phyloP scores from a whole-genome alignment of 345 rosid genomes.

The Hirschfeldia incana region DNA sequence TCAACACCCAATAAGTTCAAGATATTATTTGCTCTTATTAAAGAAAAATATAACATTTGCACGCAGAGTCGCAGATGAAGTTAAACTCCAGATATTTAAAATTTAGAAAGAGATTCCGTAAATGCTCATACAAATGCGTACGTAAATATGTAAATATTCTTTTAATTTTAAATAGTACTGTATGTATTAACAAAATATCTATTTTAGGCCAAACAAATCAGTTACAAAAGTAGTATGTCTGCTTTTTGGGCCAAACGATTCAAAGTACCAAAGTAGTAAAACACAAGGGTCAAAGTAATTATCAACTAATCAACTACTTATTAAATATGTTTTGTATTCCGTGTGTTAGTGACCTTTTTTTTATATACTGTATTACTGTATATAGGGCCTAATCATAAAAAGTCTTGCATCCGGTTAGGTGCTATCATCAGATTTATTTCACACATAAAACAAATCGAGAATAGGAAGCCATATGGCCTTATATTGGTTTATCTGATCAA shows the following conservation, averaged over 20 bases:
- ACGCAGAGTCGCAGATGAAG: not conserved
- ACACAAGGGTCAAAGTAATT: slow-evolving; percentile 10
- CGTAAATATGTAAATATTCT: not conserved
- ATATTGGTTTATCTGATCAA: not conserved
- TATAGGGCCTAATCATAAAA: not conserved
- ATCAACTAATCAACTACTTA: not conserved
- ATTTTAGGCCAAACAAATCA: slow-evolving; percentile 5
- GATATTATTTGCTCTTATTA: not conserved
- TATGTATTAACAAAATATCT: slow-evolving; percentile 17
- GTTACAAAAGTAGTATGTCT: slow-evolving; percentile 6
- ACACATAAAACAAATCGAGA: not conserved
- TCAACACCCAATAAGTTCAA: not conserved
- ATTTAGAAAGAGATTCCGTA: not conserved
- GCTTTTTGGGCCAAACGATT: slow-evolving; percentile 1
- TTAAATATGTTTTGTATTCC: not conserved
- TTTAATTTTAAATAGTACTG: not conserved
- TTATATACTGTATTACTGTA: not conserved
- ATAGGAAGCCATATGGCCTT: not conserved
- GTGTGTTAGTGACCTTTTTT: not conserved
- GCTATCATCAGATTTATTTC: not conserved
- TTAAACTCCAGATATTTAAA: not conserved
- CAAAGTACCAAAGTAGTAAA: not conserved
- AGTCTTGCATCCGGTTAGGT: not conserved
- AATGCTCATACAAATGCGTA: not conserved
- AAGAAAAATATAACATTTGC: not conserved